phyloP scores from a whole-genome alignment of 257 asterid genomes.

The Asclepias syriaca region DNA sequence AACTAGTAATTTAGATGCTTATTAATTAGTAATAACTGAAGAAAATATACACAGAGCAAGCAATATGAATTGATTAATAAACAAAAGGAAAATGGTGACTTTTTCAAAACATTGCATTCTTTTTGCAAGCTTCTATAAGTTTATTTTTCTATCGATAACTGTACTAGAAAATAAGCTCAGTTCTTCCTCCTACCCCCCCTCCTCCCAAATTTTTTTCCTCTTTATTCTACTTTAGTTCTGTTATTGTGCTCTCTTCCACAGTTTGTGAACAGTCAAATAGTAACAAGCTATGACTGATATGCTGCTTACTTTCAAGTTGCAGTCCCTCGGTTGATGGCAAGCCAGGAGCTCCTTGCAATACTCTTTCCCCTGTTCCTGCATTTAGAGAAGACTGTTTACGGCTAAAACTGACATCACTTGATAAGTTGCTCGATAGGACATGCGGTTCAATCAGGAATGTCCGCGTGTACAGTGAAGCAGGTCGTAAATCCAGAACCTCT shows the following conservation, averaged over 20 bases:
- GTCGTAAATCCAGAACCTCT: constrained; percentile 63
- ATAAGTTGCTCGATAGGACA: constrained; percentile 83
- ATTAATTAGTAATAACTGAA: neutral
- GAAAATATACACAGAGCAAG: neutral
- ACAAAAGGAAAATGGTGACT: neutral
- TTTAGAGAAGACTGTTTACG: constrained; percentile 89
- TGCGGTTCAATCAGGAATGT: constrained; percentile 81
- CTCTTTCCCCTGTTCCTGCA: constrained; percentile 76
- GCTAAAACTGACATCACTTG: constrained; percentile 78
- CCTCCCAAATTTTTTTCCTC: neutral
- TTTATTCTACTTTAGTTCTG: neutral
- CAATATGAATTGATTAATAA: neutral
- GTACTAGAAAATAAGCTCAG: neutral
- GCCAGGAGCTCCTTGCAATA: constrained; percentile 31
- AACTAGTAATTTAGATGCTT: neutral
- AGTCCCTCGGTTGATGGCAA: constrained; percentile 44
- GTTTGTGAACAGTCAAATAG: constrained; percentile 15
- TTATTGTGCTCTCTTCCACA: neutral
- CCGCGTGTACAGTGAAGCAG: constrained; percentile 81
- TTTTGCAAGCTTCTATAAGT: neutral
- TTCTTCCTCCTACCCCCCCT: neutral
- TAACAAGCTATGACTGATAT: neutral
- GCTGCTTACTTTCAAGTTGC: constrained; percentile 17
- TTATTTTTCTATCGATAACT: neutral
- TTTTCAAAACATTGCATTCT: neutral